These are phyloP conservation scores for Linnemannia schmuckeri DNA, from an alignment of 192 early-diverging fungal species.

Conservation along the genomic window DNA sequence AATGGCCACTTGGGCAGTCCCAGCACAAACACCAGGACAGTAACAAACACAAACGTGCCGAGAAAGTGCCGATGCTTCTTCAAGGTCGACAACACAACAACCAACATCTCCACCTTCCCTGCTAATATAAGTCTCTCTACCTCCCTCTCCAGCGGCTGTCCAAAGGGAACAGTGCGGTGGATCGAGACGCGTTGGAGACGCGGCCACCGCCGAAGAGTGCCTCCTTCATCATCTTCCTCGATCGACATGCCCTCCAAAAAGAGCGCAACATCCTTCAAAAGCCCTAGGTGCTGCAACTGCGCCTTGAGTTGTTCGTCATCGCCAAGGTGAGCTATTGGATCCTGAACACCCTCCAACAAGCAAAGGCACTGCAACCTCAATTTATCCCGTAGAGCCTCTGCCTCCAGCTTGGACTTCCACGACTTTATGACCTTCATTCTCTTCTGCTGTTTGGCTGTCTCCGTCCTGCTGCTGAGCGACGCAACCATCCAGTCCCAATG, in stretches of 20 bases:
- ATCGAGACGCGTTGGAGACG: neutral
- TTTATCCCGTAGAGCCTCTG: neutral
- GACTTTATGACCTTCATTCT: neutral
- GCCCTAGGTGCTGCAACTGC: neutral
- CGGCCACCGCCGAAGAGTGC: neutral
- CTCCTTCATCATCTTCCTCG: neutral
- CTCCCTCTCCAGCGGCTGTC: neutral
- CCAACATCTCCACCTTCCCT: neutral
- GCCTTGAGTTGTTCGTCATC: neutral
- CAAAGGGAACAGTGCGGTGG: neutral
- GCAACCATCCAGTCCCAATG: neutral
- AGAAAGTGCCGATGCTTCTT: neutral
- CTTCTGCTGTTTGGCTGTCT: neutral
- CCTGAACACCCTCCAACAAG: neutral
- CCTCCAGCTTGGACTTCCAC: neutral
- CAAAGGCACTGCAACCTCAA: neutral
- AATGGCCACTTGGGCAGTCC: neutral
- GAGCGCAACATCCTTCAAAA: neutral
- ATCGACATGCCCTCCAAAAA: neutral
- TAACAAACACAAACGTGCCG: neutral
- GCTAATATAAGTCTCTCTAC: neutral
- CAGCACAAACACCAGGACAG: neutral
- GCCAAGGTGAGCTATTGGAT: neutral
- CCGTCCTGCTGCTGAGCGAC: neutral
- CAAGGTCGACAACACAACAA: neutral